Percentiles rank a stretch among this genome's conserved stretches.
Conservation (phyloP, 805 yeast species). For the Debaryomyces castellii region DNA sequence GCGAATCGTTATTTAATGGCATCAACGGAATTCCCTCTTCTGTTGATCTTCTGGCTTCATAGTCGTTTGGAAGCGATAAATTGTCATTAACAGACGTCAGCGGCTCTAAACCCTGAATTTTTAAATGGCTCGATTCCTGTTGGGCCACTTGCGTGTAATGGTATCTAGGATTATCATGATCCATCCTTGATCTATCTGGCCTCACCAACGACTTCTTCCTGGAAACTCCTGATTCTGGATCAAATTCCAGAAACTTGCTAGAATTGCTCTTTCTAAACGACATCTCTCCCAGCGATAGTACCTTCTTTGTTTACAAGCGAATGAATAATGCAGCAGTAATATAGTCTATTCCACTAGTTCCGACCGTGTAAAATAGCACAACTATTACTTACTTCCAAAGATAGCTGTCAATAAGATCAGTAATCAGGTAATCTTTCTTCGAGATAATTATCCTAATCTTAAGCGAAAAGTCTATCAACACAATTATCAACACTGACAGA, state of each 20-base stretch:
- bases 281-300: conserved; percentile 14
- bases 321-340: not conserved
- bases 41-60: conserved; percentile 2
- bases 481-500: not conserved
- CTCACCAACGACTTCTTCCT: conserved; percentile 74
- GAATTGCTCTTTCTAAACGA: conserved; percentile 29
- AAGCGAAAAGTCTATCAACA: not conserved
- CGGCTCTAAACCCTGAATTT: conserved; percentile 34
- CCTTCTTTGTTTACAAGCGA: not conserved
- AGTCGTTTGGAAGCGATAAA: not conserved
- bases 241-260: conserved; percentile 37
- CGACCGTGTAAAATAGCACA: not conserved
- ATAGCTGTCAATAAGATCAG: not conserved
- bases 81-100: not conserved
- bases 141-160: conserved; percentile 76
- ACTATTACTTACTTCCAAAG: not conserved
- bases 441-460: not conserved
- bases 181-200: conserved; percentile 74
- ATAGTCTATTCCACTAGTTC: not conserved
- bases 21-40: conserved; percentile 46
- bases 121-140: conserved; percentile 60
- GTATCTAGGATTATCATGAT: conserved; percentile 70
- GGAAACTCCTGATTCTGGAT: conserved; percentile 40
- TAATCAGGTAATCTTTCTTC: not conserved
- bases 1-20: conserved; percentile 13